Conservation (phyloP, 2,329 filamentous ascomycete species). For the Clarireedia homoeocarpa region DNA sequence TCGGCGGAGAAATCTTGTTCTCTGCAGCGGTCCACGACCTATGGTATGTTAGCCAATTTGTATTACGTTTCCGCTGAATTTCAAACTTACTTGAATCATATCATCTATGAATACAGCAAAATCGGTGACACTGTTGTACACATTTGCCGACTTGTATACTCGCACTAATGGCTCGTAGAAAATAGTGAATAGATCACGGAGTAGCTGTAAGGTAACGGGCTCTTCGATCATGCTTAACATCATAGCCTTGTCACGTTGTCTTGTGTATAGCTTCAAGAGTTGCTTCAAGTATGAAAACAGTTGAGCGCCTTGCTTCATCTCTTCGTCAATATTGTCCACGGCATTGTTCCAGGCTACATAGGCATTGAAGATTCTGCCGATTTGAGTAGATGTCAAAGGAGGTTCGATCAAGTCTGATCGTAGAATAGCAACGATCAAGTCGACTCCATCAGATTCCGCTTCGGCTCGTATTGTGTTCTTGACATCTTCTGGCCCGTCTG, state of each 20-base stretch:
- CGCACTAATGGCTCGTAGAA: constrained; percentile 97
- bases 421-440: constrained; percentile 78
- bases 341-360: constrained; percentile 95
- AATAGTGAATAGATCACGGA: constrained; percentile 94
- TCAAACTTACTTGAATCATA: constrained; percentile 63
- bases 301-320: constrained; percentile 81
- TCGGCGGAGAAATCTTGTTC: constrained; percentile 83
- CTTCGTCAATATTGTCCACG: constrained; percentile 82
- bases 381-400: constrained; percentile 63
- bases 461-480: constrained; percentile 70
- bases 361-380: constrained; percentile 82
- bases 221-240: constrained; percentile 95
- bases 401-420: constrained; percentile 70
- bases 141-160: constrained; percentile 97
- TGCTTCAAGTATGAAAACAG: constrained; percentile 94
- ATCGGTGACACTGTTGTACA: constrained; percentile 95
- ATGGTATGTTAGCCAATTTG: constrained; percentile 13
- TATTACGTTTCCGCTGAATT: not conserved
- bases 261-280: constrained; percentile 81
- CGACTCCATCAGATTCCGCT: constrained; percentile 64
- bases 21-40: constrained; percentile 58
- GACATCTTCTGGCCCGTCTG: constrained; percentile 63
- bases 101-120: constrained; percentile 92
- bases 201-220: constrained; percentile 90
- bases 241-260: constrained; percentile 92